Evolutionary conservation across 2,329 filamentous ascomycete species (phyloP), one percentile per base, ranked within the genome.

Genomic region (Beauveria australis): DNA sequence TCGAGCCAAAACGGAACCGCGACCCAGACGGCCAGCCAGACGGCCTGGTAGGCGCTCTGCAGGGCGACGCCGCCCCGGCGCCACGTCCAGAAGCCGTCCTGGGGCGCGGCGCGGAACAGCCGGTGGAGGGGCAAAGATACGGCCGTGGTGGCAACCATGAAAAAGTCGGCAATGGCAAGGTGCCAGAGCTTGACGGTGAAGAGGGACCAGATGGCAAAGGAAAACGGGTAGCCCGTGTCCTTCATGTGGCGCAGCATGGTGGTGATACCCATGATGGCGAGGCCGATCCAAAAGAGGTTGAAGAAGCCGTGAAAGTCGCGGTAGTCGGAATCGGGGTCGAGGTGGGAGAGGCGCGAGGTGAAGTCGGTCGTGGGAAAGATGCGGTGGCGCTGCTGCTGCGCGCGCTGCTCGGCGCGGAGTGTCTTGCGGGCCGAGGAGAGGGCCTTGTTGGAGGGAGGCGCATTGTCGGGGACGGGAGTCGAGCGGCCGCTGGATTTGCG

Each of bases 291-390:
- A 77, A 99, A 99, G 43, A 99, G 83, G 59, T 94, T 91, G 77
- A 97, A 99, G 82, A 99, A 99, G 71, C 94, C 94, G 68, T 91
- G 86, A 73, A 99, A 99, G 74, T 99, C 92, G 69, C 87, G 87
- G 73, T 97, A 92, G 69, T 96, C 92, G 74, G 90, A 96, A 54
- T 85, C 82, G 0, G 92, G 92, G 71, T 99, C 94, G 72, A 99
- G 96, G 76, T 99, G 93, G 19, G 93, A 97, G 24, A 97, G 88
- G 61, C 94, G 89, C 63, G 89, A 88, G 46, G 90, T 84, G 76
- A 93, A 99, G 69, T 96, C 90, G 71, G 96, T 92, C 24, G 90
- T 94, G 24, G 95, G 93, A 72, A 97, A 99, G 66, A 97, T 80
- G 66, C 92, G 88, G 61, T 88, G 88, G 28, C 49, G 58, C 19